phyloP scores from a whole-genome alignment of 768 basidiomycete species.

The Paxillus rubicundulus region DNA sequence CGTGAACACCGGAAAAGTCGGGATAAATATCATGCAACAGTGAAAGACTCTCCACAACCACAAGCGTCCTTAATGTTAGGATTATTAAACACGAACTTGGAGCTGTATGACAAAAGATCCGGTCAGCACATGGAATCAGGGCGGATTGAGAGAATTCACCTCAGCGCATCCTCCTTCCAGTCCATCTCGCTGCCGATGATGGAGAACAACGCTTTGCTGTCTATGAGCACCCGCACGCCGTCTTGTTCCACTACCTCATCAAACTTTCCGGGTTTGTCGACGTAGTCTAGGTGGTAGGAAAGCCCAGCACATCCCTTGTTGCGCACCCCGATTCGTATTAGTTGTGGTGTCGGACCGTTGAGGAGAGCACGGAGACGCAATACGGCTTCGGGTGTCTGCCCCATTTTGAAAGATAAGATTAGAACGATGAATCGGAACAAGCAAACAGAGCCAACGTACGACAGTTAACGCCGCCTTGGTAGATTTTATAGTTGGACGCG shows the following conservation, averaged over 20 bases:
- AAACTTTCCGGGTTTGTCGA: conserved; percentile 84
- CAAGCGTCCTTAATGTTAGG: conserved; percentile 95
- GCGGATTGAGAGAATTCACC: conserved; percentile 44
- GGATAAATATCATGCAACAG: conserved; percentile 37
- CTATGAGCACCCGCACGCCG: conserved; percentile 89
- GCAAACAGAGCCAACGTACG: conserved; percentile 39
- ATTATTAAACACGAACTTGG: conserved; percentile 83
- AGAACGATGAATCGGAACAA: background rate
- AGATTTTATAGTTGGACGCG: conserved; percentile 62
- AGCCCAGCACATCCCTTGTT: conserved; percentile 97
- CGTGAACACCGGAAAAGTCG: background rate
- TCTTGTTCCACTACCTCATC: conserved; percentile 98
- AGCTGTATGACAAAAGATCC: conserved; percentile 39
- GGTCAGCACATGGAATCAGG: conserved; percentile 4
- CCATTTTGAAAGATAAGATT: conserved; percentile 4
- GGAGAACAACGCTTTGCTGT: conserved; percentile 94
- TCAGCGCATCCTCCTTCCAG: conserved; percentile 91
- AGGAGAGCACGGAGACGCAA: conserved; percentile 68
- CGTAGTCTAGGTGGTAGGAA: conserved; percentile 87
- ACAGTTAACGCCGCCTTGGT: conserved; percentile 77
- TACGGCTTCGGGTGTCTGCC: conserved; percentile 78
- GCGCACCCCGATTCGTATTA: conserved; percentile 92
- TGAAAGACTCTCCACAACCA: conserved; percentile 93
- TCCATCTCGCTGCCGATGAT: conserved; percentile 99
- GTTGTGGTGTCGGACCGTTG: conserved; percentile 81